Conservation (phyloP, 2,329 filamentous ascomycete species). For the Pyrenochaeta sp. region DNA sequence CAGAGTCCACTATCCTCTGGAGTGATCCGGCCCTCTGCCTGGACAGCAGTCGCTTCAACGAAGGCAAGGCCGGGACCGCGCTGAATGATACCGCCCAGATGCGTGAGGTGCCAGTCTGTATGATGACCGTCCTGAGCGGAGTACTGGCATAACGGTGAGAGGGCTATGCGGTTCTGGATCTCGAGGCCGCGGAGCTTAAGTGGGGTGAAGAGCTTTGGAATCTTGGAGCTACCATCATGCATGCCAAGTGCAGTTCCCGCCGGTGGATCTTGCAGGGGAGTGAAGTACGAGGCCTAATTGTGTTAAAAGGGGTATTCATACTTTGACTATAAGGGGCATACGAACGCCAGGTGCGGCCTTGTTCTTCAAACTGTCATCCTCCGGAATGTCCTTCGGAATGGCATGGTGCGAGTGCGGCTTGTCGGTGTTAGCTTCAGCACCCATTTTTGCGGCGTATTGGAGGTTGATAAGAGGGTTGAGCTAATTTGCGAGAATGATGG, state of each 20-base stretch:
- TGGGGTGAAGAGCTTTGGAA: constrained; percentile 68
- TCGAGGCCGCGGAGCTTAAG: constrained; percentile 66
- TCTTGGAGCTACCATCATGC: constrained; percentile 58
- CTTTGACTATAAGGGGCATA: background rate
- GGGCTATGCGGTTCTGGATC: constrained; percentile 72
- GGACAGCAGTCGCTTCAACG: constrained; percentile 80
- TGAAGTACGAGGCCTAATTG: constrained; percentile 56
- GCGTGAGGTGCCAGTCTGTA: constrained; percentile 83
- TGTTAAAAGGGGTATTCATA: constrained; percentile 9
- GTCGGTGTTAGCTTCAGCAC: constrained; percentile 29
- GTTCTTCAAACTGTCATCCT: constrained; percentile 51
- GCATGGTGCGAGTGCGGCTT: constrained; percentile 45
- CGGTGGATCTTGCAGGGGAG: constrained; percentile 56
- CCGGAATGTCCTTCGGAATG: constrained; percentile 38
- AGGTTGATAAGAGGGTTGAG: background rate
- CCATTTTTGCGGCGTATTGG: constrained; percentile 25
- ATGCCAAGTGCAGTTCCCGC: constrained; percentile 57
- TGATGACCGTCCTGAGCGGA: constrained; percentile 74
- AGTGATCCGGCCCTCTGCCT: constrained; percentile 80
- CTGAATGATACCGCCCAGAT: constrained; percentile 79
- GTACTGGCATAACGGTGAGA: constrained; percentile 66
- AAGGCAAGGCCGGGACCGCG: constrained; percentile 78
- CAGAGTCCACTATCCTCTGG: constrained; percentile 83
- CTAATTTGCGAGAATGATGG: background rate
- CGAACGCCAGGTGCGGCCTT: constrained; percentile 53